Conservation (phyloP, 2,329 filamentous ascomycete species). For the Ophiobolus disseminans region DNA sequence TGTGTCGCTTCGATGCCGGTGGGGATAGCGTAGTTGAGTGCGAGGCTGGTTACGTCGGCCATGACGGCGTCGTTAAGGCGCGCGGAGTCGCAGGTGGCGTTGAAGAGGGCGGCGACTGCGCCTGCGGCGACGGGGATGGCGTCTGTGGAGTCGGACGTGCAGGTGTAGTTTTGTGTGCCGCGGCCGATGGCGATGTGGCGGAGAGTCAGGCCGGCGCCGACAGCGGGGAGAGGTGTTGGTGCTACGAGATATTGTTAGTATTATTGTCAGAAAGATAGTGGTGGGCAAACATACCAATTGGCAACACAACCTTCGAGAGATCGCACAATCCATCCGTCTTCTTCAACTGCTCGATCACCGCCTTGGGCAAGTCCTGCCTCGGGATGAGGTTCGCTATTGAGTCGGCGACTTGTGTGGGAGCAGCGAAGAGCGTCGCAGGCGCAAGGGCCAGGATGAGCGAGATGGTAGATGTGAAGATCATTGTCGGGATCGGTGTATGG, state of each 20-base stretch:
- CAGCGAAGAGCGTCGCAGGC: conserved; percentile 42
- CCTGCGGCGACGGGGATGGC: conserved; percentile 71
- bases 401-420: conserved; percentile 34
- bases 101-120: conserved; percentile 84
- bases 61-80: conserved; percentile 67
- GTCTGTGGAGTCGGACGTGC: conserved; percentile 64
- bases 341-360: conserved; percentile 24
- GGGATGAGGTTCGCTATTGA: conserved; percentile 31
- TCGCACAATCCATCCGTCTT: conserved; percentile 37
- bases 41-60: conserved; percentile 68
- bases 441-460: conserved; percentile 44
- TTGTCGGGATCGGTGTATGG: conserved; percentile 18
- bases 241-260: conserved; percentile 50
- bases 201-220: conserved; percentile 67
- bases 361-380: conserved; percentile 22
- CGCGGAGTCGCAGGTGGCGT: conserved; percentile 79
- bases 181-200: conserved; percentile 85
- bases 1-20: conserved; percentile 58
- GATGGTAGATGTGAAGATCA: conserved; percentile 45
- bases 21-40: conserved; percentile 70
- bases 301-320: conserved; percentile 37
- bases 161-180: conserved; percentile 95
- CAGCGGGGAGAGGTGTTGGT: conserved; percentile 66
- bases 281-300: conserved; percentile 34
- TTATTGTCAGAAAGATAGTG: neutral